Evolutionary conservation across 2,329 filamentous ascomycete species (phyloP).

Genomic region (Penicillium sp.): DNA sequence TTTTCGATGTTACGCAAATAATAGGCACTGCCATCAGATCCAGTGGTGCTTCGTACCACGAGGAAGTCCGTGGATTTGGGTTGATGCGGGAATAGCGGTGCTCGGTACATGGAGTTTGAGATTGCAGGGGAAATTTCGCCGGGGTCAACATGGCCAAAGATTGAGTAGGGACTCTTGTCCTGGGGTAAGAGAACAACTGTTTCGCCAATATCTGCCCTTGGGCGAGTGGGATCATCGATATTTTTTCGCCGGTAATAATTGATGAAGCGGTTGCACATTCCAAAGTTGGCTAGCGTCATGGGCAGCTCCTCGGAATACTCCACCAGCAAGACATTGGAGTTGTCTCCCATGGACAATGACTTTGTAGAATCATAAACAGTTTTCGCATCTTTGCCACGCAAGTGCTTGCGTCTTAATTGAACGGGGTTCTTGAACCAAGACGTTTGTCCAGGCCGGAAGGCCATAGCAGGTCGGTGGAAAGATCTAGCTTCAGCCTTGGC

Average conservation of each 20-base stretch:
- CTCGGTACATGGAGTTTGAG: slow-evolving; percentile 93
- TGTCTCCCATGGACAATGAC: slow-evolving; percentile 83
- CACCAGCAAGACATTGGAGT: slow-evolving; percentile 80
- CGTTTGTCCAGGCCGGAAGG: slow-evolving; percentile 67
- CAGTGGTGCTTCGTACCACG: slow-evolving; percentile 77
- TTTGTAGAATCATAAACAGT: slow-evolving; percentile 77
- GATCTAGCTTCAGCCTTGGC: slow-evolving; percentile 70
- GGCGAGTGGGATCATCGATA: slow-evolving; percentile 70
- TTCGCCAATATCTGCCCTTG: slow-evolving; percentile 83
- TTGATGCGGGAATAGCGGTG: slow-evolving; percentile 86
- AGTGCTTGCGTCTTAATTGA: slow-evolving; percentile 75
- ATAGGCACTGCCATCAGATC: slow-evolving; percentile 73
- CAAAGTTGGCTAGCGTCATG: slow-evolving; percentile 89
- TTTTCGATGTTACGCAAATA: slow-evolving; percentile 88
- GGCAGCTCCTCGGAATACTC: slow-evolving; percentile 97
- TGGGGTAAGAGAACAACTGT: slow-evolving; percentile 84
- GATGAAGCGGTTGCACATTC: slow-evolving; percentile 93
- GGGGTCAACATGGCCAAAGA: slow-evolving; percentile 89
- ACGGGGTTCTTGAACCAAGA: slow-evolving; percentile 73
- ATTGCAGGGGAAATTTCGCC: slow-evolving; percentile 88
- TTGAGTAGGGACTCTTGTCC: slow-evolving; percentile 92
- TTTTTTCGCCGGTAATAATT: slow-evolving; percentile 94
- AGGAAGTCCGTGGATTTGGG: slow-evolving; percentile 80
- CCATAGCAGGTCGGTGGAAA: slow-evolving; percentile 79
- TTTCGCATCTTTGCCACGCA: slow-evolving; percentile 74